Percentiles rank a stretch among this genome's conserved stretches.
These are phyloP conservation scores for Capsella bursapastoris DNA, from an alignment of 345 rosid species.

Conservation along the genomic window DNA sequence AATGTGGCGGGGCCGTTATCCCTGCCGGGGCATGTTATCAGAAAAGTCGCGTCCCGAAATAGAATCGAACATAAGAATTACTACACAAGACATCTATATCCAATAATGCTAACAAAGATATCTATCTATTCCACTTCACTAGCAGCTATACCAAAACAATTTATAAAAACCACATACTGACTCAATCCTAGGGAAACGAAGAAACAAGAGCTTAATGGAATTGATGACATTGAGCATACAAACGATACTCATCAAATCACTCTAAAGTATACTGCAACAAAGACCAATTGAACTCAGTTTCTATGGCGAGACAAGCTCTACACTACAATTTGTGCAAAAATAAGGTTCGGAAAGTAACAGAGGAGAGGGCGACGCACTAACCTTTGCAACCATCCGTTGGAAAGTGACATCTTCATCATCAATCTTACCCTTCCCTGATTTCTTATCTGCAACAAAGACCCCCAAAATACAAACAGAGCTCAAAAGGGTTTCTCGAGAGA, in stretches of 20 bases:
- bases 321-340: neutral
- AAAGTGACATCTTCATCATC: slow-evolving; percentile 97
- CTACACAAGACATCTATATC: slow-evolving; percentile 15
- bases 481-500: slow-evolving; percentile 1
- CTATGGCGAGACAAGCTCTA: slow-evolving; percentile 2
- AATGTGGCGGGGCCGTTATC: slow-evolving; percentile 70
- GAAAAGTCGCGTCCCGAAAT: slow-evolving; percentile 45
- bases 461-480: neutral
- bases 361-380: slow-evolving; percentile 79
- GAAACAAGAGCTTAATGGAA: neutral
- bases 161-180: neutral
- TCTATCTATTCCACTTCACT: neutral
- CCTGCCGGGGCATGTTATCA: slow-evolving; percentile 99
- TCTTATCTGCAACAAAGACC: slow-evolving; percentile 62
- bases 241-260: slow-evolving; percentile 10
- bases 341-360: neutral
- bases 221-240: neutral
- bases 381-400: slow-evolving; percentile 99
- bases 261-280: neutral
- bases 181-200: neutral
- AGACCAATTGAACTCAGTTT: neutral
- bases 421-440: slow-evolving; percentile 82
- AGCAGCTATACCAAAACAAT: neutral
- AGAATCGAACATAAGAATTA: slow-evolving; percentile 16
- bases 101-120: slow-evolving; percentile 12